phyloP scores from a whole-genome alignment of 2,329 filamentous ascomycete genomes.

The Colletotrichum lentis region DNA sequence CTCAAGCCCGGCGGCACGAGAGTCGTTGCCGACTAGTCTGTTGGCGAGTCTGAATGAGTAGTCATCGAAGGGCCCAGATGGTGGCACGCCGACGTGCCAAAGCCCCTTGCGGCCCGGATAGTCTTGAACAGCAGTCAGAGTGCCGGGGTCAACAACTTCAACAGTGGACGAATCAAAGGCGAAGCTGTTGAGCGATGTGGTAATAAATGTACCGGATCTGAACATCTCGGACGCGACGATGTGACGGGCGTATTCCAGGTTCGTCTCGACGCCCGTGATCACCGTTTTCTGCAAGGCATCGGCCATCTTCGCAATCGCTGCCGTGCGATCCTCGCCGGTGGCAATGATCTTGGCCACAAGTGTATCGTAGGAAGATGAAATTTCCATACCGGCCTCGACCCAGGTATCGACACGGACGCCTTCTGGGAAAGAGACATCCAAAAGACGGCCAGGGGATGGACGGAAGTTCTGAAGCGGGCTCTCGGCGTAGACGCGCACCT shows the following conservation, averaged over 20 bases:
- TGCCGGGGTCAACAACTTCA: conserved; percentile 49
- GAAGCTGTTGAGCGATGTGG: conserved; percentile 48
- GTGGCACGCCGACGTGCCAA: conserved; percentile 52
- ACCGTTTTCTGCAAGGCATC: conserved; percentile 63
- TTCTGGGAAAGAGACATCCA: conserved; percentile 67
- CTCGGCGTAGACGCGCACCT: conserved; percentile 77
- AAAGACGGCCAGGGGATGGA: conserved; percentile 71
- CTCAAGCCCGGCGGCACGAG: conserved; percentile 47
- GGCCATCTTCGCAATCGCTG: conserved; percentile 70
- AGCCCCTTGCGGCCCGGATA: conserved; percentile 50
- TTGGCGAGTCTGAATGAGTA: conserved; percentile 49
- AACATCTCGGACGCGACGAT: conserved; percentile 45
- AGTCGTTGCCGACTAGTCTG: conserved; percentile 46
- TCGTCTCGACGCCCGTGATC: conserved; percentile 48
- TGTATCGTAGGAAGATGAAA: conserved; percentile 79
- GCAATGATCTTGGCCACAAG: conserved; percentile 81
- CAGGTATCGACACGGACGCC: conserved; percentile 73
- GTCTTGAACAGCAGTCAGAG: conserved; percentile 52
- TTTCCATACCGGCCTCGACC: conserved; percentile 73
- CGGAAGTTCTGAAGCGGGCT: conserved; percentile 72
- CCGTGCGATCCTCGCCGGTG: conserved; percentile 64
- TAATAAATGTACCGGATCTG: conserved; percentile 44
- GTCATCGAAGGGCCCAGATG: conserved; percentile 53
- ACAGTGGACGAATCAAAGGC: conserved; percentile 43
- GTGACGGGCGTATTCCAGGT: conserved; percentile 47